Evolutionary conservation across 306 rosid species (phyloP), one percentile per base, ranked within the genome.

Genomic region (Malus sylvestris): DNA sequence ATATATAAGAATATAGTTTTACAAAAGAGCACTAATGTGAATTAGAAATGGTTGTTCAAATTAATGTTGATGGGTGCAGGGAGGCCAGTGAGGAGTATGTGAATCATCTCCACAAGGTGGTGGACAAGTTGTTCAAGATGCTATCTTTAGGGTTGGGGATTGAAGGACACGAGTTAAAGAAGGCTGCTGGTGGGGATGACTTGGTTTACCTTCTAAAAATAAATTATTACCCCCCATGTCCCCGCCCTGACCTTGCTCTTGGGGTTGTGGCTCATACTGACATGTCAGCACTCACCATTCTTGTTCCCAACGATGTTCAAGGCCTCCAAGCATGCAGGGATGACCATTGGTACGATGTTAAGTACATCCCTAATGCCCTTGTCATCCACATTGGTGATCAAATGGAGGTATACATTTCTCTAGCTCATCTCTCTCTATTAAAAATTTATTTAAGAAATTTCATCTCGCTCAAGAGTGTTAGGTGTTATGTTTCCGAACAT

Each of bases 171-270:
- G 96, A 87, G 16, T 29, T 93, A 7, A 86, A 84, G 82, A 83
- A 89, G 67, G 82, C 69, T 4, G 80, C 80, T 0, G 90, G 95
- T 8, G 93, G 90, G 22, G 96, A 91, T 2, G 76, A 86, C 1
- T 49, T 93, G 80, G 83, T 68, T 35, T 73, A 89, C 73, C 86
- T 89, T 38, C 65, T 91, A 29, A 93, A 93, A 78, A 89, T 93
- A n/a, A 93, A 93, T 62, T 91, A 93, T 44, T 93, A 91, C 67
- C 98, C 96, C 23, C 96, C 97, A 2, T 93, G 96, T 45, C 92
- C 93, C 5, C 83, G 86, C 13, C 97, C 98, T 51, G 96, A 91
- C 75, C 85, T 91, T 0, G 93, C 91, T 4, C 79, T 91, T 4
- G 97, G 98, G 13, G 93, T 91, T 12, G 88, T 85, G 30, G 83